Evolutionary conservation across 164 flowering plant genomes (phyloP).

Genomic region (Stephania japonica): DNA sequence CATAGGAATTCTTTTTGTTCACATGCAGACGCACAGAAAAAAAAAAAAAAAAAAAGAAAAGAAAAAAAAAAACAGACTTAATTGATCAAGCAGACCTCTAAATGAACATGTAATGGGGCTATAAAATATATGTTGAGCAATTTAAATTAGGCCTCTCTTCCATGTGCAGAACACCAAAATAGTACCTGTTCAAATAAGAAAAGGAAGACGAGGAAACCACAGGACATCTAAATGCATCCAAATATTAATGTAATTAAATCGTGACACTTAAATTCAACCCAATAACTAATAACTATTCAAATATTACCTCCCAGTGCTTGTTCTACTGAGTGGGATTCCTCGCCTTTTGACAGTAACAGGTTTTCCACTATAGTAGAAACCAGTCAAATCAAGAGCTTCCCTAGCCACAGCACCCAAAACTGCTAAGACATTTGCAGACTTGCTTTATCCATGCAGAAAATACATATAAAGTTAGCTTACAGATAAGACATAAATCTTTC

Average conservation of each 20-base stretch:
- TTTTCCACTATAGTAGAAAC: conserved; percentile 89
- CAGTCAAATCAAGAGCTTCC: conserved; percentile 91
- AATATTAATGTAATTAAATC: too few relatives aligned
- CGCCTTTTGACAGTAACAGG: conserved; percentile 44
- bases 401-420: conserved; percentile 93
- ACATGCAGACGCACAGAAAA: too few relatives aligned
- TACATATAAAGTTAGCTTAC: conserved; percentile 21
- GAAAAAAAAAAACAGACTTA: too few relatives aligned
- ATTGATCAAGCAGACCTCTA: too few relatives aligned
- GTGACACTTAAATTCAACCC: too few relatives aligned
- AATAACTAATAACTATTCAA: neutral
- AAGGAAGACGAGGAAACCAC: neutral
- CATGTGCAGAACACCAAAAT: neutral
- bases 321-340: conserved; percentile 48
- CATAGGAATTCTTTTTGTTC: too few relatives aligned
- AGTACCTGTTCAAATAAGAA: neutral
- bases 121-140: too few relatives aligned
- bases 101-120: too few relatives aligned
- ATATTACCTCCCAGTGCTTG: conserved; percentile 66
- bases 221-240: neutral
- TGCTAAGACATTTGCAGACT: conserved; percentile 95
- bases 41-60: too few relatives aligned
- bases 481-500: neutral
- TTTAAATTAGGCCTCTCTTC: too few relatives aligned
- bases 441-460: conserved; percentile 40